Percentiles rank a stretch among this genome's conserved stretches.
These are phyloP conservation scores for Graphilbum fragrans DNA, from an alignment of 2,329 filamentous ascomycete genomes.

Conservation along the genomic window DNA sequence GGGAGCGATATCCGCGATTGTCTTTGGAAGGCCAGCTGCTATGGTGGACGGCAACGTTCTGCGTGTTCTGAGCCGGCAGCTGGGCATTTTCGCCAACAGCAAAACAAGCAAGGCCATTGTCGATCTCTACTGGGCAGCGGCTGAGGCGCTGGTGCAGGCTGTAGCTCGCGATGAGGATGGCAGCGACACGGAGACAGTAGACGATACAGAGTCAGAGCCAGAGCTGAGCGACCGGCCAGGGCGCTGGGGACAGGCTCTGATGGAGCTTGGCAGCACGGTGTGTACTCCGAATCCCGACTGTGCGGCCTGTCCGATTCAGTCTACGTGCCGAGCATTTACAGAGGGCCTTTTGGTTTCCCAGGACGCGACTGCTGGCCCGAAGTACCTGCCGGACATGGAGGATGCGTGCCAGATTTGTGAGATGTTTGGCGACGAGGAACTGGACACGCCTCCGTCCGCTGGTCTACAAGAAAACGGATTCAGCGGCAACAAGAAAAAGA, in stretches of 20 bases:
- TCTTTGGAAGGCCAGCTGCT: conserved; percentile 44
- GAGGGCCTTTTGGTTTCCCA: conserved; percentile 28
- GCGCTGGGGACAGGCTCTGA: conserved; percentile 51
- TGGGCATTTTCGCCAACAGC: conserved; percentile 43
- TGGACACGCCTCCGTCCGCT: conserved; percentile 9
- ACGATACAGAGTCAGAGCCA: conserved; percentile 6
- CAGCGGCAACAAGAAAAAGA: background rate
- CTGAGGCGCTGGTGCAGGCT: conserved; percentile 39
- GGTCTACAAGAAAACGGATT: background rate
- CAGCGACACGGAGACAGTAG: conserved; percentile 7
- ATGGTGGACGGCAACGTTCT: conserved; percentile 55
- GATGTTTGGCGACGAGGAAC: conserved; percentile 25
- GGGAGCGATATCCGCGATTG: conserved; percentile 49
- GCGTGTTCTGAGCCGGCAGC: conserved; percentile 46
- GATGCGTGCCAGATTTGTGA: conserved; percentile 37
- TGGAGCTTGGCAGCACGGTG: conserved; percentile 53
- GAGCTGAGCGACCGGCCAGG: conserved; percentile 37
- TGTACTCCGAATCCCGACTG: conserved; percentile 50
- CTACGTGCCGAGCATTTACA: conserved; percentile 36
- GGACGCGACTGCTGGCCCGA: conserved; percentile 9
- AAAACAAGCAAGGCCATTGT: conserved; percentile 41
- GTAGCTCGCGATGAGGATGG: conserved; percentile 27
- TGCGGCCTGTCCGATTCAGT: conserved; percentile 33
- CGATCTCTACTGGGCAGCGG: conserved; percentile 46
- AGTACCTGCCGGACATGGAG: conserved; percentile 31